phyloP scores from a whole-genome alignment of 768 basidiomycete species.

The Podaxis pistillaris region DNA sequence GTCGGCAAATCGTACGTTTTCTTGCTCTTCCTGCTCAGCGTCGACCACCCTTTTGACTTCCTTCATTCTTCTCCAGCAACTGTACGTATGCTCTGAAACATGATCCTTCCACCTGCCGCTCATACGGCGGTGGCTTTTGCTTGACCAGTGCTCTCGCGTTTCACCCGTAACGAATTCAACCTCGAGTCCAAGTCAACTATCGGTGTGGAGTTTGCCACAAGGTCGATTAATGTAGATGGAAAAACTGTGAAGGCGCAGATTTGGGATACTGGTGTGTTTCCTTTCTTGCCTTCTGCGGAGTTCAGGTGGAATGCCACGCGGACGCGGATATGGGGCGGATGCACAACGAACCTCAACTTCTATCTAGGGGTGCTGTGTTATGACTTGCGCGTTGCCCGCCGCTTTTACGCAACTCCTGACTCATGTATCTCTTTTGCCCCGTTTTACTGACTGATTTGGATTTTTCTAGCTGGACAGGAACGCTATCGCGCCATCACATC shows the following conservation, averaged over 20 bases:
- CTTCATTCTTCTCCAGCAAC: conserved; percentile 43
- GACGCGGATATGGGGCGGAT: conserved; percentile 13
- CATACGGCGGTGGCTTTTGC: conserved; percentile 9
- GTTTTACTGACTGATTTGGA: conserved; percentile 4
- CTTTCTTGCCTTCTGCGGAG: neutral
- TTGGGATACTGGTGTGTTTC: conserved; percentile 90
- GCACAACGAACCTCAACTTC: conserved; percentile 2
- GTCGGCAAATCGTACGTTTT: conserved; percentile 97
- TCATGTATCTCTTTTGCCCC: neutral
- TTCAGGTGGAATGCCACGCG: conserved; percentile 11
- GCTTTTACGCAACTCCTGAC: neutral
- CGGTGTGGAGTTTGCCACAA: conserved; percentile 97
- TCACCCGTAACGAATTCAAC: conserved; percentile 99
- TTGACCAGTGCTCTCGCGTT: conserved; percentile 90
- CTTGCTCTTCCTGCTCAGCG: conserved; percentile 5
- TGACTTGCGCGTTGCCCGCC: neutral
- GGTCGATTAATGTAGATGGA: conserved; percentile 91
- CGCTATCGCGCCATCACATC: conserved; percentile 97
- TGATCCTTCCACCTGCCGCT: conserved; percentile 13
- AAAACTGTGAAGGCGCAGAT: conserved; percentile 99
- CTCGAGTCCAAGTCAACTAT: conserved; percentile 99
- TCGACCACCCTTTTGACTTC: conserved; percentile 13
- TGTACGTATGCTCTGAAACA: conserved; percentile 39
- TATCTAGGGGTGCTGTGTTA: neutral
- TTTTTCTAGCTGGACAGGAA: conserved; percentile 84